Evolutionary conservation across 495 filamentous ascomycete genomes (phyloP), one percentile per base, ranked within the genome.

Genomic region (Penicillium waksmanii): DNA sequence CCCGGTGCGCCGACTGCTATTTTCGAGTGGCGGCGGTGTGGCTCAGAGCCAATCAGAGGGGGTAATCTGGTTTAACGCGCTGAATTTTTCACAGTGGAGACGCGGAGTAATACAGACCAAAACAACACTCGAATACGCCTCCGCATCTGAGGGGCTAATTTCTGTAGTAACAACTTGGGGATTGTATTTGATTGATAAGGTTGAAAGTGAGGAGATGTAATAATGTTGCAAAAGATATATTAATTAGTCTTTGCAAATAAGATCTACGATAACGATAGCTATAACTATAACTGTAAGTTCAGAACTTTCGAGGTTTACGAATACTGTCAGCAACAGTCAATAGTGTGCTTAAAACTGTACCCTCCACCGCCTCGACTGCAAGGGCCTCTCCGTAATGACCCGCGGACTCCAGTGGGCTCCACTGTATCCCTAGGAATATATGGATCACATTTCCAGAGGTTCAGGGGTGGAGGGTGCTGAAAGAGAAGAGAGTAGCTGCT

Each of bases 391-490:
- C 67, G 67, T 68, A 66, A 65, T 59, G 57, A 59, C 62, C 67
- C 67, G 65, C 53, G 61, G 54, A 55, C 53, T 66, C 65, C 65
- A 70, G 65, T 17, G 23, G 59, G 63, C 65, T 68, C 67, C 67
- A 70, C 67, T 31, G 43, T 46, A 42, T 51, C 58, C 58, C 59
- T 62, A 51, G 56, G 51, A 61, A 13, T 56, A 48, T 61, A 70
- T 62, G 62, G 48, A 68, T 70, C 67, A 70, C 67, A 68, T 61
- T 51, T 58, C 8, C n/a, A n/a, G 8, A 9, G 27, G 21, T 50
- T 50, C 21, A 48, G 17, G 10, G 10, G 44, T n/a, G 18, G 43
- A n/a, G n/a, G n/a, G 23, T 23, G 23, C 23, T 23, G 23, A 23
- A 23, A 23, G 23, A 23, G 3, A 23, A 3, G 0, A 23, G 23